A percentile compares a stretch with the other conserved stretches of the same genome.
These are phyloP conservation scores for Trifolium subterraneum DNA, from an alignment of 306 rosid genomes.

Conservation along the genomic window DNA sequence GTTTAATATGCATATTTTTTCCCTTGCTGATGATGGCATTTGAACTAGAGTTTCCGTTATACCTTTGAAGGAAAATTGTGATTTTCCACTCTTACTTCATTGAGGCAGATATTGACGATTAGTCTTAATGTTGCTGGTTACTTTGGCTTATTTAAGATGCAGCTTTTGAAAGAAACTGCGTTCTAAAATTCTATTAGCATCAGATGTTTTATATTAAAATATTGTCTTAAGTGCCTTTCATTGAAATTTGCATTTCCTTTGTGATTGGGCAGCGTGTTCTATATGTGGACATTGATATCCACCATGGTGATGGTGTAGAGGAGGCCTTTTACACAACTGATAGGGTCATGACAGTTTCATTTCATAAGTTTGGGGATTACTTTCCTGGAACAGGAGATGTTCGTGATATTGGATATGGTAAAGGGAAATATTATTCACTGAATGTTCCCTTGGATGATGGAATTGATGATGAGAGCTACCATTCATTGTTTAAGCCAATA, in stretches of 20 bases:
- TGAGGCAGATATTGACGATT: constrained; percentile 17
- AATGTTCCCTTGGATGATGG: constrained; percentile 63
- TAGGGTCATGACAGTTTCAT: constrained; percentile 62
- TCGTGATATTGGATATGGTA: constrained; percentile 54
- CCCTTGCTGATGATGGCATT: neutral
- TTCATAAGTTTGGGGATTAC: constrained; percentile 61
- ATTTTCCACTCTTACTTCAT: neutral
- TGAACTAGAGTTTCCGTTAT: constrained; percentile 18
- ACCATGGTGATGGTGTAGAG: constrained; percentile 26
- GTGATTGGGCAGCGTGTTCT: constrained; percentile 55
- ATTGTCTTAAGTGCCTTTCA: constrained; percentile 29
- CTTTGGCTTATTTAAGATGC: constrained; percentile 25
- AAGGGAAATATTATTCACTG: constrained; percentile 54
- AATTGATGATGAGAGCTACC: constrained; percentile 57
- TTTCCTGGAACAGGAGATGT: constrained; percentile 63
- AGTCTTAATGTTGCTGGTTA: constrained; percentile 4
- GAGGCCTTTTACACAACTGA: constrained; percentile 50
- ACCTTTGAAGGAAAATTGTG: constrained; percentile 11
- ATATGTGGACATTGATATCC: constrained; percentile 22
- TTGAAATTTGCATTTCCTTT: constrained; percentile 33
- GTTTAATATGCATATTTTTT: neutral
- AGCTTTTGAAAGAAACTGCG: constrained; percentile 14
- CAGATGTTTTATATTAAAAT: constrained; percentile 4
- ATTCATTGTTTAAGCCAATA: constrained; percentile 56
- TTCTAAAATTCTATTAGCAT: neutral